A percentile compares a stretch with the other conserved stretches of the same genome.
Conservation (phyloP, 345 rosid genomes). For the Pistacia integerrima region DNA sequence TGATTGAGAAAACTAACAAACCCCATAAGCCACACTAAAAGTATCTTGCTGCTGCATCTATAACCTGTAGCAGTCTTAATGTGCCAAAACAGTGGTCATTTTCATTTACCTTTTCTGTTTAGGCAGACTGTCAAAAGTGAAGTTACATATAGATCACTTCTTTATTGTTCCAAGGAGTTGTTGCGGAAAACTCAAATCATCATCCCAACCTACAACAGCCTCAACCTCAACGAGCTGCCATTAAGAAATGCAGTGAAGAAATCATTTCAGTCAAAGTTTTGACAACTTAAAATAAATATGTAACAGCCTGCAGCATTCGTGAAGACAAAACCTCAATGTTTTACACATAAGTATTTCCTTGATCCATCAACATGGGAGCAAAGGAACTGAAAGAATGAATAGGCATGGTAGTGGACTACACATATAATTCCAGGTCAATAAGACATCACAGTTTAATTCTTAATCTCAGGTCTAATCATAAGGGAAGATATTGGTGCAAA, state of each 20-base stretch:
- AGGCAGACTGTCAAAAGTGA: background rate
- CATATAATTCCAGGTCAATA: background rate
- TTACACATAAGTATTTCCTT: background rate
- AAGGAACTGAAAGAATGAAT: background rate
- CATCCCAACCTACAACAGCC: slow-evolving; percentile 4
- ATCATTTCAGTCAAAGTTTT: background rate
- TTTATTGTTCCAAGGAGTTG: background rate
- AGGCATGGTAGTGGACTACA: background rate
- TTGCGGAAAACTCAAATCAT: background rate
- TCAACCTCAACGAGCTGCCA: background rate
- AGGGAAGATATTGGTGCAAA: background rate
- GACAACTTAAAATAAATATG: background rate
- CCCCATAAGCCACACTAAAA: too few relatives aligned
- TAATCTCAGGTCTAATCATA: too few relatives aligned
- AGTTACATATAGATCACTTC: background rate
- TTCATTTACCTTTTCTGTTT: background rate
- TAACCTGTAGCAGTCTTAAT: background rate
- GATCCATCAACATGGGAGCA: background rate
- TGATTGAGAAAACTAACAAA: too few relatives aligned
- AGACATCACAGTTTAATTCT: background rate
- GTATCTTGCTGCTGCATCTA: too few relatives aligned
- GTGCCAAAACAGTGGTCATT: background rate
- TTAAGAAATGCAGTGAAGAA: background rate
- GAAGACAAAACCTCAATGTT: background rate
- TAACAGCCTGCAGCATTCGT: background rate